Conservation (phyloP, 2,329 filamentous ascomycete genomes). For the Arthroderma sp. region DNA sequence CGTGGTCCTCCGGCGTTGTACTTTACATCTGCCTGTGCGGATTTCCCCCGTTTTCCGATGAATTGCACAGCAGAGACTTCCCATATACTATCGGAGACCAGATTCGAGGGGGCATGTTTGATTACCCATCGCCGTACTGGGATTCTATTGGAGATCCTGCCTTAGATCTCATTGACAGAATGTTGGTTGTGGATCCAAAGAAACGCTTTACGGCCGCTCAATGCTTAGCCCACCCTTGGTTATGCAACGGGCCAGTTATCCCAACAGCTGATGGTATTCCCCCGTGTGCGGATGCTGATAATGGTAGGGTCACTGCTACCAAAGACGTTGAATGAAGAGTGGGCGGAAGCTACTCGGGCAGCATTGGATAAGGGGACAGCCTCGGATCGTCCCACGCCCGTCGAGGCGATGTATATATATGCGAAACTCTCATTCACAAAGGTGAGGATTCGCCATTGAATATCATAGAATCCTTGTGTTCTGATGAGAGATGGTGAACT, state of each 20-base stretch:
- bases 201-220: conserved; percentile 78
- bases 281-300: too few species aligned
- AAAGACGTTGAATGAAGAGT: too few species aligned
- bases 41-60: conserved; percentile 91
- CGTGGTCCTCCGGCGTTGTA: conserved; percentile 92
- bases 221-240: conserved; percentile 81
- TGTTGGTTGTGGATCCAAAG: conserved; percentile 79
- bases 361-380: too few species aligned
- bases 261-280: neutral
- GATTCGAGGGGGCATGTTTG: conserved; percentile 76
- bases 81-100: conserved; percentile 79
- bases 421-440: too few species aligned
- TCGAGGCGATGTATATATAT: too few species aligned
- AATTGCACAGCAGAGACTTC: conserved; percentile 59
- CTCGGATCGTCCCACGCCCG: too few species aligned
- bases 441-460: too few species aligned
- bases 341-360: too few species aligned
- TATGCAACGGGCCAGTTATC: conserved; percentile 35
- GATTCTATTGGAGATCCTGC: conserved; percentile 76
- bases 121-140: conserved; percentile 96
- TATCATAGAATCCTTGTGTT: too few species aligned
- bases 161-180: conserved; percentile 81
- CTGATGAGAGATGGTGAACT: too few species aligned
- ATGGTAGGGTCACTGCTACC: too few species aligned
- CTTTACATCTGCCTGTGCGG: conserved; percentile 94